A percentile compares a stretch with the other conserved stretches of the same genome.
Conservation (phyloP, 2,329 filamentous ascomycete genomes). For the Xylariaceae sp. region DNA sequence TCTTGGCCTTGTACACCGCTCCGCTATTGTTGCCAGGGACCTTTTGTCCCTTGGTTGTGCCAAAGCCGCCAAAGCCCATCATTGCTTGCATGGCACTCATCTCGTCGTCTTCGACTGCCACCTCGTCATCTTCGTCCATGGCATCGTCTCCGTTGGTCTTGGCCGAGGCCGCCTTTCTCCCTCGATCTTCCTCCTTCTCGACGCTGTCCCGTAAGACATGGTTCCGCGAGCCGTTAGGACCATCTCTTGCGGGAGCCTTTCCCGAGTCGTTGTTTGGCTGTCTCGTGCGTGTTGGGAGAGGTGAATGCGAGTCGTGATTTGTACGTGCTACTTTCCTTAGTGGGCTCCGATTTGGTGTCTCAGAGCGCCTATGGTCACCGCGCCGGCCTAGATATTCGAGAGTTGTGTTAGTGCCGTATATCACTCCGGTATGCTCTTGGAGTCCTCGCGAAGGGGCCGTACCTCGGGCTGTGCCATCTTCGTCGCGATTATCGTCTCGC, state of each 20-base stretch:
- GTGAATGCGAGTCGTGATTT: conserved; percentile 25
- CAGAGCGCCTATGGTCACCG: conserved; percentile 20
- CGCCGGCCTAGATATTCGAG: conserved; percentile 17
- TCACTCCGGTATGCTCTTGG: not conserved
- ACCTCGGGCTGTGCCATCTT: conserved; percentile 18
- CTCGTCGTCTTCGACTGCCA: conserved; percentile 59
- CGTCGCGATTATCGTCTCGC: conserved; percentile 20
- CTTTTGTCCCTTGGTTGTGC: conserved; percentile 81
- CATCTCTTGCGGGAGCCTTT: too few species aligned
- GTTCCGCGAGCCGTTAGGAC: conserved; percentile 14
- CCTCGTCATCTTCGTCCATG: conserved; percentile 33
- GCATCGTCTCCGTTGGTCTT: conserved; percentile 14
- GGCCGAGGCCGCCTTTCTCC: conserved; percentile 7
- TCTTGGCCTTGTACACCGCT: conserved; percentile 84
- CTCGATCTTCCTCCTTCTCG: conserved; percentile 14
- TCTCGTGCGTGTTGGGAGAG: conserved; percentile 29
- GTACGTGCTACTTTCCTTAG: conserved; percentile 15
- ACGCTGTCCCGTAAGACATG: conserved; percentile 21
- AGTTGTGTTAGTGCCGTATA: conserved; percentile 8
- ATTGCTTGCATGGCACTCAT: conserved; percentile 71
- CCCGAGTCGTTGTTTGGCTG: conserved; percentile 14
- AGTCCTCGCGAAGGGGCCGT: not conserved
- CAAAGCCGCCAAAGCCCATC: conserved; percentile 88
- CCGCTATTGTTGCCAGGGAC: conserved; percentile 82
- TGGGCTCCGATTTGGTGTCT: conserved; percentile 20